Conservation (phyloP, 2,329 filamentous ascomycete genomes). For the Rhexocercosporidium sp. region DNA sequence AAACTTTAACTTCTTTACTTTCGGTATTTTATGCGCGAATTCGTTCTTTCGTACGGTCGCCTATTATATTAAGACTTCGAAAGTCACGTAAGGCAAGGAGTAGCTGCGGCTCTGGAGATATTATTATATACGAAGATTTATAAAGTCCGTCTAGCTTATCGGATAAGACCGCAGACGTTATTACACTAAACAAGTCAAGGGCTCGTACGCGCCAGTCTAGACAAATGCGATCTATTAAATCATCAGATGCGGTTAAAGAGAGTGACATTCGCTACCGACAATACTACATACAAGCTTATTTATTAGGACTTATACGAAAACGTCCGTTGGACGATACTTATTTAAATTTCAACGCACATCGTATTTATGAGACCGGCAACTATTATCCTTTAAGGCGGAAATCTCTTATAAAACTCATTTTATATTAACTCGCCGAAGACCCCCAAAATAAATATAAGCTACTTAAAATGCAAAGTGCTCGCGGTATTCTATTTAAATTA, state of each 20-base stretch:
- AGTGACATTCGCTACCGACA: conserved; percentile 22
- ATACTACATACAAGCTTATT: conserved; percentile 29
- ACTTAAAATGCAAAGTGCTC: conserved; percentile 41
- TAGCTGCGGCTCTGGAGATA: neutral
- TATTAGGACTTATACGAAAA: conserved; percentile 29
- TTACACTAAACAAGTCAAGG: neutral
- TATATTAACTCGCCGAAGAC: conserved; percentile 23
- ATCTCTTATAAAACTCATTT: conserved; percentile 23
- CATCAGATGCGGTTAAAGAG: conserved; percentile 27
- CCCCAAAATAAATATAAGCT: conserved; percentile 29
- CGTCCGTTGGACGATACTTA: conserved; percentile 25
- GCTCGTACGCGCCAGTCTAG: neutral
- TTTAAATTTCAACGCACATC: conserved; percentile 28
- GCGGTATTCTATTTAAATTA: conserved; percentile 49
- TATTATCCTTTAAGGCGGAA: conserved; percentile 25
- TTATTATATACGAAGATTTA: neutral
- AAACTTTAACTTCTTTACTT: conserved; percentile 1
- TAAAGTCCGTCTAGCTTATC: neutral
- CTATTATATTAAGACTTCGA: neutral
- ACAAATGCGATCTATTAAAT: conserved; percentile 11
- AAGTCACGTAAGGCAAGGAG: neutral
- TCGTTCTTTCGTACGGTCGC: neutral
- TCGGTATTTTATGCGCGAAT: conserved; percentile 1
- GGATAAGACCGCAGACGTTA: neutral
- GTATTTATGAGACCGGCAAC: conserved; percentile 8